phyloP scores from a whole-genome alignment of 2,329 filamentous ascomycete species.

The Beauveria brongniartii region DNA sequence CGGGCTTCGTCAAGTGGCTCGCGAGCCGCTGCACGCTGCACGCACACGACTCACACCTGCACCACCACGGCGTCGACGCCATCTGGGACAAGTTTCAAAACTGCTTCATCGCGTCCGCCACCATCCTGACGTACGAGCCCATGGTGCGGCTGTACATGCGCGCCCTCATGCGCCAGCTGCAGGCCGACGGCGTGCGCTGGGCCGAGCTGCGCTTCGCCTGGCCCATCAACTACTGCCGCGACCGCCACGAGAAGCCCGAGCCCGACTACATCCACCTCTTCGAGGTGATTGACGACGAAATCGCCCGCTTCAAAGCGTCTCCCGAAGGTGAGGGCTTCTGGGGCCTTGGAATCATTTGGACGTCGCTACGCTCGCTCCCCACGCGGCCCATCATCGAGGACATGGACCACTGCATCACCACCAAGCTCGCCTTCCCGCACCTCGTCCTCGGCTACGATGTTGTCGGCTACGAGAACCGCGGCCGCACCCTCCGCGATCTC shows the following conservation, averaged over 20 bases:
- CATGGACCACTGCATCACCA: slow-evolving; percentile 82
- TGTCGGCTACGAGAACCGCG: slow-evolving; percentile 78
- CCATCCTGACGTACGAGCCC: slow-evolving; percentile 81
- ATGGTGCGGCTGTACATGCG: slow-evolving; percentile 73
- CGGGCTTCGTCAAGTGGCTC: slow-evolving; percentile 71
- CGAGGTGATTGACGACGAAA: slow-evolving; percentile 65
- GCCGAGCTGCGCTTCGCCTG: slow-evolving; percentile 74
- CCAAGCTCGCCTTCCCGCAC: slow-evolving; percentile 71
- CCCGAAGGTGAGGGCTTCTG: slow-evolving; percentile 70
- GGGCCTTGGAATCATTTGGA: slow-evolving; percentile 82
- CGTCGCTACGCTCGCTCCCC: slow-evolving; percentile 55
- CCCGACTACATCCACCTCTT: slow-evolving; percentile 63
- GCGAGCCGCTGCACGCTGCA: slow-evolving; percentile 65
- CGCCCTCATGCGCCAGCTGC: slow-evolving; percentile 60
- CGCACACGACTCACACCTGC: slow-evolving; percentile 62
- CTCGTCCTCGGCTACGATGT: slow-evolving; percentile 83
- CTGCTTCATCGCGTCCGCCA: slow-evolving; percentile 65
- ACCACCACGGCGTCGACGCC: slow-evolving; percentile 75
- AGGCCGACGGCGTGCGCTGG: slow-evolving; percentile 78
- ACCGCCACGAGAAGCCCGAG: slow-evolving; percentile 58
- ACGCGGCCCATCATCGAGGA: slow-evolving; percentile 62
- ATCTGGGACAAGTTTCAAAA: slow-evolving; percentile 77
- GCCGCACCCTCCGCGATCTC: slow-evolving; percentile 66
- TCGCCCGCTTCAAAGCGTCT: slow-evolving; percentile 64
- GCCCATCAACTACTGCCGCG: slow-evolving; percentile 58